Evolutionary conservation across 2,329 filamentous ascomycete species (phyloP), one percentile per base, ranked within the genome.

Genomic region (Incumbomyces delicatus): DNA sequence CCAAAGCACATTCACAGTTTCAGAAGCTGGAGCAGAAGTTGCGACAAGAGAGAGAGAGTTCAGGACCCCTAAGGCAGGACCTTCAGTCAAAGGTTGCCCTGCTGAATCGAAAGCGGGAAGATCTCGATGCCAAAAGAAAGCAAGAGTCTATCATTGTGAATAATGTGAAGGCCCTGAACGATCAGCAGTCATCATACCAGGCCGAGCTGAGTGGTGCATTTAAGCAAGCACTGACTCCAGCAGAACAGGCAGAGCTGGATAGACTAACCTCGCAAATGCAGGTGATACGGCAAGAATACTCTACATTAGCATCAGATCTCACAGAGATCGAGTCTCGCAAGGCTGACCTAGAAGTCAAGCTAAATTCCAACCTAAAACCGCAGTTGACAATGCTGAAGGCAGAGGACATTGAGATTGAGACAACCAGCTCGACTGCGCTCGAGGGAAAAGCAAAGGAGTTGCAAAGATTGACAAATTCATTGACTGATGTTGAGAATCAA

Each of bases 301-400:
- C 85, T 41, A 81, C 87, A 46, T 65, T 88, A 38, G 87, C 84
- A 58, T 78, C 75, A 46, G 75, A 78, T 49, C 81, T 89, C 30
- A 78, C 85, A 53, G 83, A 88, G 47, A 72, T 94, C 1, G 88
- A 95, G 64, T 78, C 76, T 20, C 78, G 80, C 46, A 96, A 95
- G 68, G 81, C 83, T 44, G 78, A 86, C 32, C 74, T 96, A 22
- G 90, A 98, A 63, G 79, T 86, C 30, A 87, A 94, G 59, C 70
- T 98, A 40, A 81, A 84, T n/a, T 86, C 94, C 59, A 94, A 95
- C 58, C 73, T 98, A 36, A 81, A 84, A 58, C 83, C 88, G 57
- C 85, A 85, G 55, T 77, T 96, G 29, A 89, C 95, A 57, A 85
- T 95, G 63, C 76, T 98, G 45, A 83, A 84, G 53, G 78, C 80